phyloP scores from a whole-genome alignment of 805 yeast species.

The Cyberlindnera meyerae region DNA sequence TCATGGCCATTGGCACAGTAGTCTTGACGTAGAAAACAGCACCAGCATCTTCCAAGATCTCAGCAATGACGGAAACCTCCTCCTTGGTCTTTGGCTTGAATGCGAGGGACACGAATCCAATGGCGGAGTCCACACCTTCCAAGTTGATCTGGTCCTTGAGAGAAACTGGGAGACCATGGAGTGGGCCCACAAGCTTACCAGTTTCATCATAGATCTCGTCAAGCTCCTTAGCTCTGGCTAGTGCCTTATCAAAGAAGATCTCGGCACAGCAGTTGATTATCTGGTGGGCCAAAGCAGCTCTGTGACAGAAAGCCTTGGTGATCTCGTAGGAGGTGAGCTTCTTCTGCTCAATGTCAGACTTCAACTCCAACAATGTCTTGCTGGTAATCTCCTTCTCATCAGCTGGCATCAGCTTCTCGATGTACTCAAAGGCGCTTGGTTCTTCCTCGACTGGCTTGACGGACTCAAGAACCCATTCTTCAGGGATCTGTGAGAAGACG shows the following conservation, averaged over 20 bases:
- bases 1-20: constrained; percentile 44
- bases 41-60: constrained; percentile 38
- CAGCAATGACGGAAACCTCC: constrained; percentile 34
- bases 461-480: constrained; percentile 21
- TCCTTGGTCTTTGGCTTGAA: constrained; percentile 51
- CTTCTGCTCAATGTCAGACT: constrained; percentile 4
- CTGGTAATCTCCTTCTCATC: constrained; percentile 18
- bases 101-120: constrained; percentile 44
- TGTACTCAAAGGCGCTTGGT: constrained; percentile 15
- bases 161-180: constrained; percentile 65
- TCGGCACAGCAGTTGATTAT: constrained; percentile 33
- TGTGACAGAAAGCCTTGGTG: constrained; percentile 41
- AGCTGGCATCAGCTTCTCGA: constrained; percentile 45
- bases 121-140: constrained; percentile 43
- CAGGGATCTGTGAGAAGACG: constrained; percentile 19
- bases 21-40: constrained; percentile 54
- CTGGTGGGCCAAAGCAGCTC: constrained; percentile 56
- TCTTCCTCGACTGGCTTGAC: constrained; percentile 16
- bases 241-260: constrained; percentile 50
- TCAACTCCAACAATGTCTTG: constrained; percentile 10
- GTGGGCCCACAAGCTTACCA: constrained; percentile 54
- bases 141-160: constrained; percentile 42
- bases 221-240: constrained; percentile 46
- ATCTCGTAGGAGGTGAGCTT: constrained; percentile 10
- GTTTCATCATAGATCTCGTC: constrained; percentile 43